These are phyloP conservation scores for Leccinum proximum DNA, from an alignment of 1,284 basidiomycete genomes.

Conservation along the genomic window DNA sequence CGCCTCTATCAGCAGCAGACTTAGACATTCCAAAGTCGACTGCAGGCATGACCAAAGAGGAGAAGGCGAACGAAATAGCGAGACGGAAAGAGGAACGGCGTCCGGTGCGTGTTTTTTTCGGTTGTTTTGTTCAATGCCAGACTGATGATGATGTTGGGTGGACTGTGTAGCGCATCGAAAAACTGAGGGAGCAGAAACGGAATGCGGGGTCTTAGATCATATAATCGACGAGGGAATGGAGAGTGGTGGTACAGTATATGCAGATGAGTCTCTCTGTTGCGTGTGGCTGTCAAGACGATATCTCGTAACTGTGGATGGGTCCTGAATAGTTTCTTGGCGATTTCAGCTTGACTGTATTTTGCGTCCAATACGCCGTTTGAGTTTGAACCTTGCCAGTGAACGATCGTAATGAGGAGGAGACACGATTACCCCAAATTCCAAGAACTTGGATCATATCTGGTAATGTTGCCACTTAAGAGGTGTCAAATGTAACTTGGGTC, in stretches of 20 bases:
- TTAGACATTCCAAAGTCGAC: slow-evolving; percentile 9
- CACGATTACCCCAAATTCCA: too few relatives aligned
- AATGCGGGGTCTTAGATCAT: slow-evolving; percentile 24
- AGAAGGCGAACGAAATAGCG: slow-evolving; percentile 88
- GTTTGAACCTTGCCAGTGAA: too few relatives aligned
- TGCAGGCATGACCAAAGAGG: slow-evolving; percentile 72
- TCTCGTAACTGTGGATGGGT: too few relatives aligned
- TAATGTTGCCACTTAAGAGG: too few relatives aligned
- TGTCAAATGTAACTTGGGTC: too few relatives aligned
- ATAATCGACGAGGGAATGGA: slow-evolving; percentile 1
- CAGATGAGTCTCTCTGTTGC: background rate
- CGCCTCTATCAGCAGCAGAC: slow-evolving; percentile 13
- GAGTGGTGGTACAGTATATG: background rate
- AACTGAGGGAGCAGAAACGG: slow-evolving; percentile 71
- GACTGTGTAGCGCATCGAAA: slow-evolving; percentile 54
- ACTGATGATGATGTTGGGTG: slow-evolving; percentile 2
- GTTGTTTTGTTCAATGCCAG: background rate
- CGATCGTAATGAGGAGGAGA: too few relatives aligned
- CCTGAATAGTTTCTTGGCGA: too few relatives aligned
- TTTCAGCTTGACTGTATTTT: too few relatives aligned
- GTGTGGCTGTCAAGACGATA: too few relatives aligned
- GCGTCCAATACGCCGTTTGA: too few relatives aligned
- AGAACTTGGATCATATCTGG: too few relatives aligned
- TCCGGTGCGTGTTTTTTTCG: slow-evolving; percentile 45
- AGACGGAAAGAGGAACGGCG: slow-evolving; percentile 86